Base-by-base conservation (phyloP, 345 rosid species). In the Lepidium didymum region DNA sequence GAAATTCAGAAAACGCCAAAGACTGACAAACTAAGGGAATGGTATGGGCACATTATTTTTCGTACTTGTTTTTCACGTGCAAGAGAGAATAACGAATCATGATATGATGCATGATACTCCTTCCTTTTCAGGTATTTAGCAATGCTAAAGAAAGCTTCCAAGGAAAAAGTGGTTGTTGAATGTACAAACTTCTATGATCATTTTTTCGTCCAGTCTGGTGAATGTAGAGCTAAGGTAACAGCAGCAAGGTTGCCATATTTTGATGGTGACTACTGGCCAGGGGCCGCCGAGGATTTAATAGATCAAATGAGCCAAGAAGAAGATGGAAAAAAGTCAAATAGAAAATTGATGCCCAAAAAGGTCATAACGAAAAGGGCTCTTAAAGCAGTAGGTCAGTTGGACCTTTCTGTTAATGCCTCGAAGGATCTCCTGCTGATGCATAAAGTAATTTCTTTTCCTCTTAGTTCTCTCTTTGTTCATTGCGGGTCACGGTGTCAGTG, bases 251-350 rank as follows among this genome's bases (percentile, higher is more conserved):
- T 94, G 54, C 99, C 99, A 52, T 94, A 94, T 78, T 94, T 94
- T 70, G 99, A 94, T 80, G 99, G 99, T 70, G 97, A 94, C 79
- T 94, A 94, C 79, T 94, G 99, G 99, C 97, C 99, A 51, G 99
- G 96, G 69, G 97, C 99, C 10, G 99, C 99, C 0, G 99, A 94
- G 82, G 97, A 94, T 72, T 72, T 94, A 43, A 89, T 94, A 58
- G 82, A 85, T 85, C 96, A 89, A 81, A 81, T 94, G 77, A 85
- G 86, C 56, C 96, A 91, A 84, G 96, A 94, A 51, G 97, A 91
- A 73, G 96, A 94, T 79, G 95, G 92, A 41, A 88, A 89, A 82
- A 94, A 87, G 81, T 83, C 81, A 61, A 94, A 84, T 65, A 85
- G 89, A 78, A 91, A 88, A 78, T 87, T 95, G 66, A 77, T 84